A percentile compares a stretch with the other conserved stretches of the same genome.
Evolutionary conservation across 2,329 filamentous ascomycete genomes (phyloP).

Genomic region (Colletotrichum sidae): DNA sequence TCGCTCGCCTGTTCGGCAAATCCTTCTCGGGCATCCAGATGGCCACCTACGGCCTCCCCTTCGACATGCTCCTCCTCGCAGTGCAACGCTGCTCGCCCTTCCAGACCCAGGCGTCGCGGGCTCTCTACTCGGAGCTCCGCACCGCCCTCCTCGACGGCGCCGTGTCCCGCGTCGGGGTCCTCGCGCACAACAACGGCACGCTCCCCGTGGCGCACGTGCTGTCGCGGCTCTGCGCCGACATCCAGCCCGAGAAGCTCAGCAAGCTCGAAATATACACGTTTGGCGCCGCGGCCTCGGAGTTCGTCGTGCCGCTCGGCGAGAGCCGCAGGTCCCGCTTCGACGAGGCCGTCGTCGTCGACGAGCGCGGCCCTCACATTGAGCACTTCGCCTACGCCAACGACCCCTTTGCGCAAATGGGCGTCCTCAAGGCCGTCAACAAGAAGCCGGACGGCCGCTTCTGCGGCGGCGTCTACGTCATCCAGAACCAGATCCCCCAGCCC

Average conservation of each 20-base stretch:
- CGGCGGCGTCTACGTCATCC: slow-evolving; percentile 53
- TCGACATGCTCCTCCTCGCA: slow-evolving; percentile 59
- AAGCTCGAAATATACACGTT: slow-evolving; percentile 59
- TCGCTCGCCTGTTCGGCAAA: slow-evolving; percentile 50
- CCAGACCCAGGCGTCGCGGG: slow-evolving; percentile 44
- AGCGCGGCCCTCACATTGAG: slow-evolving; percentile 47
- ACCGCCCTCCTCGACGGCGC: slow-evolving; percentile 48
- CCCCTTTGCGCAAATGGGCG: slow-evolving; percentile 52
- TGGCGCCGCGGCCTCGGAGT: slow-evolving; percentile 52
- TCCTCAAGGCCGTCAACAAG: slow-evolving; percentile 49
- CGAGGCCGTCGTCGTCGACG: slow-evolving; percentile 34
- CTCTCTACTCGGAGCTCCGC: slow-evolving; percentile 51
- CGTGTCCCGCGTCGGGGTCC: slow-evolving; percentile 49
- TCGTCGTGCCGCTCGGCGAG: slow-evolving; percentile 48
- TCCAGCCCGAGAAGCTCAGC: slow-evolving; percentile 48
- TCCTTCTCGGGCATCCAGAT: slow-evolving; percentile 63
- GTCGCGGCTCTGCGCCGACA: slow-evolving; percentile 50
- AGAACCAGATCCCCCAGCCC: slow-evolving; percentile 35
- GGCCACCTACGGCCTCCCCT: slow-evolving; percentile 62
- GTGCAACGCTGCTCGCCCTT: slow-evolving; percentile 47
- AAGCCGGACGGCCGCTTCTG: slow-evolving; percentile 52
- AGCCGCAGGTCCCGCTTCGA: slow-evolving; percentile 38
- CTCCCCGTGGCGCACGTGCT: slow-evolving; percentile 50
- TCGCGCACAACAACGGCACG: slow-evolving; percentile 55
- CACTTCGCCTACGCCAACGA: slow-evolving; percentile 51